phyloP scores from a whole-genome alignment of 2,329 filamentous ascomycete genomes.

The Fusarium drepaniforme region DNA sequence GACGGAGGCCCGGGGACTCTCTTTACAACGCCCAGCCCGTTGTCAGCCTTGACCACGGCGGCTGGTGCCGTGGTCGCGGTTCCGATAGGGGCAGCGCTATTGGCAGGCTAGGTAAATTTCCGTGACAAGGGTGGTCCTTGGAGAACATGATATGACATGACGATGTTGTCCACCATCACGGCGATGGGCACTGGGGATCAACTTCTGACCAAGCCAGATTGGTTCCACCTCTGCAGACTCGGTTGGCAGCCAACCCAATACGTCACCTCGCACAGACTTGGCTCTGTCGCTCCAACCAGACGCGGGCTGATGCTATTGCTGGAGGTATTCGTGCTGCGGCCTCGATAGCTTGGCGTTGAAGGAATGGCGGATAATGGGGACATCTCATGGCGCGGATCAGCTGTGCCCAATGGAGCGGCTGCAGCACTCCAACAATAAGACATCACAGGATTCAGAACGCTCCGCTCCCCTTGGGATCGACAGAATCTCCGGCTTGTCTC shows the following conservation, averaged over 20 bases:
- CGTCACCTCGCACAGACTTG: slow-evolving; percentile 37
- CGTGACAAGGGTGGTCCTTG: slow-evolving; percentile 33
- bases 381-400: slow-evolving; percentile 21
- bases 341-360: slow-evolving; percentile 28
- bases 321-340: slow-evolving; percentile 21
- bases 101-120: slow-evolving; percentile 39
- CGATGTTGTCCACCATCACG: slow-evolving; percentile 18
- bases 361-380: slow-evolving; percentile 23
- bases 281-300: slow-evolving; percentile 21
- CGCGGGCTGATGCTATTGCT: slow-evolving; percentile 22
- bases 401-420: slow-evolving; percentile 19
- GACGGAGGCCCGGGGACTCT: background rate
- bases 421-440: slow-evolving; percentile 8
- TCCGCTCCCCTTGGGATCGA: slow-evolving; percentile 30
- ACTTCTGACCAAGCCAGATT: slow-evolving; percentile 22
- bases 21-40: slow-evolving; percentile 20
- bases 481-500: slow-evolving; percentile 26
- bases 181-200: slow-evolving; percentile 26
- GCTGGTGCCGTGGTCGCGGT: slow-evolving; percentile 31
- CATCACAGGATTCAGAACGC: slow-evolving; percentile 23
- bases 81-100: slow-evolving; percentile 35
- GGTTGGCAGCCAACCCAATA: slow-evolving; percentile 25
- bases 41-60: slow-evolving; percentile 30
- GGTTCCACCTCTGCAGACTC: slow-evolving; percentile 22
- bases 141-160: slow-evolving; percentile 44